Percentiles rank a stretch among this genome's conserved stretches.
phyloP scores from a whole-genome alignment of 1,284 basidiomycete genomes.

The Exsudoporus floridanus region DNA sequence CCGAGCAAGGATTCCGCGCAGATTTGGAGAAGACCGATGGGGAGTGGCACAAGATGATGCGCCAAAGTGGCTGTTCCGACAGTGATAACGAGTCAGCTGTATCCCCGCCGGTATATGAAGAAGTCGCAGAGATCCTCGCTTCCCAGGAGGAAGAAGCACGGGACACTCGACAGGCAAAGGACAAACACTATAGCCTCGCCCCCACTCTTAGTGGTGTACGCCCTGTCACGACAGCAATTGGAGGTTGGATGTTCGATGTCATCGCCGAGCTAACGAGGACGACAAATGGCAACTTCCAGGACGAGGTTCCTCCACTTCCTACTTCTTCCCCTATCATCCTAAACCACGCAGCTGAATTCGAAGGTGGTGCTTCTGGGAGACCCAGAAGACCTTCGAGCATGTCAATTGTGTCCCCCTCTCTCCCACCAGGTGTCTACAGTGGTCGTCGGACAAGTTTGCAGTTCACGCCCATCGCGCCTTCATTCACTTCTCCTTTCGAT shows the following conservation, averaged over 20 bases:
- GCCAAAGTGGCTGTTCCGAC: conserved; percentile 43
- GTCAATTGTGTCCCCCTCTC: conserved; percentile 30
- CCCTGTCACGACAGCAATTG: conserved; percentile 40
- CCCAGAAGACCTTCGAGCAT: conserved; percentile 41
- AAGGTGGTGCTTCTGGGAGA: conserved; percentile 21
- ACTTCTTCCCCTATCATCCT: not conserved
- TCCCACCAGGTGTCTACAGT: conserved; percentile 31
- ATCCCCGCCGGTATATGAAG: conserved; percentile 40
- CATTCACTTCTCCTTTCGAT: conserved; percentile 38
- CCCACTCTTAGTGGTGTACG: conserved; percentile 27
- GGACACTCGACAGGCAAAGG: conserved; percentile 29
- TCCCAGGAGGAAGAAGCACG: conserved; percentile 37
- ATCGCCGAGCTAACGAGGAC: conserved; percentile 60
- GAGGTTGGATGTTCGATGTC: conserved; percentile 79
- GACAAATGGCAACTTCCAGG: not conserved
- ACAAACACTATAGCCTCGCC: conserved; percentile 27
- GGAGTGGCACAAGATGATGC: conserved; percentile 59
- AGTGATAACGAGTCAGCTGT: conserved; percentile 38
- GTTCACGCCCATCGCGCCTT: conserved; percentile 57
- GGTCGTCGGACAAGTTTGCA: conserved; percentile 55
- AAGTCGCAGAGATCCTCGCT: conserved; percentile 43
- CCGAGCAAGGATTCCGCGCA: conserved; percentile 83
- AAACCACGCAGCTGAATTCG: conserved; percentile 13
- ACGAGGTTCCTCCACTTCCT: conserved; percentile 9
- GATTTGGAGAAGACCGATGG: conserved; percentile 59